Evolutionary conservation across 768 basidiomycete genomes (phyloP), one percentile per base, ranked within the genome.

Genomic region (Pilatotrama ljubarskyi): DNA sequence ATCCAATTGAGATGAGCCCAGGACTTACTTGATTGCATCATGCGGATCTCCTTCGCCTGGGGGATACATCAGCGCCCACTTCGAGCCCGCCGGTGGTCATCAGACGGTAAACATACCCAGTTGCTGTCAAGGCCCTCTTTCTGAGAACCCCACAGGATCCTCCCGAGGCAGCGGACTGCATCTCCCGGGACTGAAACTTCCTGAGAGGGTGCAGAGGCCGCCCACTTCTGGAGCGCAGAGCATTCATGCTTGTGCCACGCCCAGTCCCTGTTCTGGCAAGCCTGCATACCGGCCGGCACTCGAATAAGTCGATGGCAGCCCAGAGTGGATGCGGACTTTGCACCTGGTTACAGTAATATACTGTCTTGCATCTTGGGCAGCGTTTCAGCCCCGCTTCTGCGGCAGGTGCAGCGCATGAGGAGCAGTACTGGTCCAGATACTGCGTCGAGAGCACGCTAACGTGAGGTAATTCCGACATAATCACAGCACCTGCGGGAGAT

Each of bases 291-390:
- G n/a, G 13, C 3, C 7, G 24, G 25, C n/a, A 42, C 20, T 22
- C 11, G 20, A 14, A 26, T 38, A 9, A 43, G 36, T 9, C 57
- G 37, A 9, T n/a, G 11, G 10, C 1, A 17, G 10, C 49, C 32
- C 43, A 44, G 17, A 60, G 9, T 41, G 17, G 36, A 25, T 42
- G 66, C 38, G 36, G 25, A 50, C 18, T 41, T 70, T 87, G 37
- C 68, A 93, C 91, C 15, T 76, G 62, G 54, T 87, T 81, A 69
- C 96, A 98, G 67, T 98, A 98, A 67, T 83, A 80, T 0, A 91
- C 69, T 0, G 76, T 73, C 49, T 81, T 82, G 70, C 96, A 98
- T 5, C 76, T 78, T 0, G 87, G 83, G 71, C 96, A 98, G 49
- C 90, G 78, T 68, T 84, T 87, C 58, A 94, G 69, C 0, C 75